Base-by-base conservation (phyloP, 1,284 basidiomycete species). In the Mycosarcoma mackinlayi region DNA sequence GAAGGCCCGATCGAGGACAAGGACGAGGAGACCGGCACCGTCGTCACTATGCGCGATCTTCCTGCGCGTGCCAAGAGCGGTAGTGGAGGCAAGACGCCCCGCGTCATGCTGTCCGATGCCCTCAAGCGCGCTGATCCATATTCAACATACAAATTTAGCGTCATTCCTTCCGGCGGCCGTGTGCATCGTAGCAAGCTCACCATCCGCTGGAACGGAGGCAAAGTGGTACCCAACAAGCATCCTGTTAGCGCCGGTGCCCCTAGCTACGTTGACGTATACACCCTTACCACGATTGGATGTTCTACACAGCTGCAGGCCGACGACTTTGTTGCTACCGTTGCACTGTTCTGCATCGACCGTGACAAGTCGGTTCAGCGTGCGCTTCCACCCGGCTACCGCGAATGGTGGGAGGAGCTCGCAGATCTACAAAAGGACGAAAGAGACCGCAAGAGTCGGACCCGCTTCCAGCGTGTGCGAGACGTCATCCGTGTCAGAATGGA, bases 361-460 rank as follows among this genome's bases (percentile, higher is more conserved):
- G 79, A 80, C 49, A 75, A 79, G 28, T 76, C 80, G 7, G 68
- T 76, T 1, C 77, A 84, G 60, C 78, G 83, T 18, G 73, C 77
- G 25, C 86, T 98, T 21, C 92, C 94, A n/a, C 86, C 90, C 0
- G 87, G 88, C 10, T 96, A 90, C 82, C 88, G 93, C 57, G 91
- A 94, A 77, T 85, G 98, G 34, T 99, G 96, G 96, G 91, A 93
- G 59, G 93, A 97, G 83, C 85, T 98, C 21, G 92, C 94, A 76
- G 82, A 79, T 6, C 84, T 85, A 27, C 86, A 91, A 61, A 91
- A 90, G 75, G 75, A 82, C 9, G 85, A 85, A 39, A 88, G 91
- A 48, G 89, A 93, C 62, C 83, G 80, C 18, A 86, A 85, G 33
- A 93, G 93, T 78, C 86, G 92, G 27, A 84, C 83, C 9, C 71